phyloP scores from a whole-genome alignment of 2,329 filamentous ascomycete species.

The Calonectria hawksworthii region DNA sequence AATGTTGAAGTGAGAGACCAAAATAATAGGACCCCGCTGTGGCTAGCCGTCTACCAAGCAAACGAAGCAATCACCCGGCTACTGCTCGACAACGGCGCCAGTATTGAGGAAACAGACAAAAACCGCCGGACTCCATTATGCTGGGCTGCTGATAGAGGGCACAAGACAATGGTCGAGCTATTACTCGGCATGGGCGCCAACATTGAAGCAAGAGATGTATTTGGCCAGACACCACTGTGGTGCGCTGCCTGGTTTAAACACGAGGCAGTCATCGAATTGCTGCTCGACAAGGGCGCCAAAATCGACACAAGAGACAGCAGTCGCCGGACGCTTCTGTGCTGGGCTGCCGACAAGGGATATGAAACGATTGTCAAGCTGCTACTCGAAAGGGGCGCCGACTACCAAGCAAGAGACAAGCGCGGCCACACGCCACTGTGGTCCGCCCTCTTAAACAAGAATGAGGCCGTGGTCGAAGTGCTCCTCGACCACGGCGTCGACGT shows the following conservation, averaged over 20 bases:
- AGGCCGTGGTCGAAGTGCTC: neutral
- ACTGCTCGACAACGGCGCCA: neutral
- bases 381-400: neutral
- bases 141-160: neutral
- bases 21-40: neutral
- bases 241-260: neutral
- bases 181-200: neutral
- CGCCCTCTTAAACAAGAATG: neutral
- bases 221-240: neutral
- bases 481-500: neutral
- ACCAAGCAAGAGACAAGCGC: neutral
- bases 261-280: neutral
- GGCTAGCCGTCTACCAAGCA: neutral
- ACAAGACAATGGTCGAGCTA: neutral
- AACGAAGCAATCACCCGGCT: neutral
- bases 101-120: neutral
- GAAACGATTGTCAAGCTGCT: neutral
- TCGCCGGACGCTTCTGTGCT: neutral
- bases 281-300: neutral
- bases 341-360: neutral
- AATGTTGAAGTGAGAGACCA: neutral
- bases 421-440: neutral
- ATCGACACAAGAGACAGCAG: neutral
- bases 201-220: neutral
- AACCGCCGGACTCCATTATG: neutral